Base-by-base conservation (phyloP, 768 basidiomycete genomes). In the Candolleomyces aberdarensis region DNA sequence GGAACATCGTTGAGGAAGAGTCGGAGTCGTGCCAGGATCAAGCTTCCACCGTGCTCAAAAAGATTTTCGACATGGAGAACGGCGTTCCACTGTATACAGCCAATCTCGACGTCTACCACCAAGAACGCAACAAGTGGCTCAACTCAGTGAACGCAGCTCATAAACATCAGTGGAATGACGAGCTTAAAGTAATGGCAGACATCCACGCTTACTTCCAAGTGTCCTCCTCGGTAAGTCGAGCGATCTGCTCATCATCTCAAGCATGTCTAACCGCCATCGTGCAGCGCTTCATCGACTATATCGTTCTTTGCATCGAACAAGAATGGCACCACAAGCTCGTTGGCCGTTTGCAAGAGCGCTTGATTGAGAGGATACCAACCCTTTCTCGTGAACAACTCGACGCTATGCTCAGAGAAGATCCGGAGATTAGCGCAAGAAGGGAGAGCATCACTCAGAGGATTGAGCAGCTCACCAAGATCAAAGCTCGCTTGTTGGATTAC, bases 131-230 rank as follows among this genome's bases (percentile, higher is more conserved):
- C 0, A 48, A 58, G 39, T 76, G 75, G 75, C 31, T 64, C 10
- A 11, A 55, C 1, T 32, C 22, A 0, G 66, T 64, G 29, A 41
- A 64, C 22, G 4, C 3, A 6, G 5, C 11, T 20, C 61, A 62
- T 47, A 51, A 14, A 43, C 54, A 40, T 2, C 17, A 14, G n/a
- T 48, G 44, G 19, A 48, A 40, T 1, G 40, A 32, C 50, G 86
- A 83, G 54, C 58, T 86, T 14, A 61, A 66, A 2, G 76, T 86
- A 6, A 83, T 84, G 80, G 81, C 84, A 0, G 78, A 80, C 17
- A 81, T 85, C 0, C 76, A 78, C 0, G 85, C 83, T 5, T 87
- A 84, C 62, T 85, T 81, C 66, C 77, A 83, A 43, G 76, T 86
- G 0, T 78, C 84, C 7, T 80, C 76, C 71, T 81, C 83, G 75